Evolutionary conservation across 805 yeast species (phyloP).

Genomic region (Candida germanica): DNA sequence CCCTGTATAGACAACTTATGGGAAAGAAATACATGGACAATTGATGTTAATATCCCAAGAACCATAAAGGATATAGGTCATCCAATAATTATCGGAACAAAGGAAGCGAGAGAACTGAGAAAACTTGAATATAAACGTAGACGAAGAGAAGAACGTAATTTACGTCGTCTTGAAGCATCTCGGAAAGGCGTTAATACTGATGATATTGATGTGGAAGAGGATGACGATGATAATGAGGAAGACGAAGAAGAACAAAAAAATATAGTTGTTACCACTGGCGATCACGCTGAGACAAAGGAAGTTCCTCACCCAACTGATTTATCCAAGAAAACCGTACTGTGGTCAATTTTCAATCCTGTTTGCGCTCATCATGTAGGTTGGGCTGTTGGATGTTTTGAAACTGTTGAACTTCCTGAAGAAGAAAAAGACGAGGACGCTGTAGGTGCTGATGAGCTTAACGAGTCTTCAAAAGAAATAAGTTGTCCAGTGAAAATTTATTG

Average conservation of each 20-base stretch:
- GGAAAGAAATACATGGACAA: conserved; percentile 89
- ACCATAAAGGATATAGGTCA: conserved; percentile 69
- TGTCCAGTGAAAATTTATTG: conserved; percentile 51
- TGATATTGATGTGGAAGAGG: conserved; percentile 24
- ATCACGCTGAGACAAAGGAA: conserved; percentile 61
- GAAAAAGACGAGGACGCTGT: conserved; percentile 25
- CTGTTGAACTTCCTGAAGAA: conserved; percentile 48
- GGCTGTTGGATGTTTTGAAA: conserved; percentile 86
- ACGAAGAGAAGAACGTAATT: conserved; percentile 13
- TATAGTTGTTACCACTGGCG: conserved; percentile 67
- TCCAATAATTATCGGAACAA: conserved; percentile 40
- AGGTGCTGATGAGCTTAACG: conserved; percentile 17
- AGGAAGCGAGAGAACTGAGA: conserved; percentile 16
- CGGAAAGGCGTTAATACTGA: conserved; percentile 7
- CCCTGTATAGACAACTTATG: conserved; percentile 90
- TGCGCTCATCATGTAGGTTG: conserved; percentile 95
- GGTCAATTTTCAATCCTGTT: conserved; percentile 75
- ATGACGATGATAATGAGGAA: conserved; percentile 41
- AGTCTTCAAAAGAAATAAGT: conserved; percentile 21
- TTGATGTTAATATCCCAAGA: conserved; percentile 81
- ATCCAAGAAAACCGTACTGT: conserved; percentile 70
- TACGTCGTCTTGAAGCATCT: conserved; percentile 11
- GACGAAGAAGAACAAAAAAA: conserved; percentile 49
- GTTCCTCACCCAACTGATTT: conserved; percentile 72
- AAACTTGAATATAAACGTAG: conserved; percentile 11